Base-by-base conservation (phyloP, 805 yeast species). In the Metschnikowia lachancei region DNA sequence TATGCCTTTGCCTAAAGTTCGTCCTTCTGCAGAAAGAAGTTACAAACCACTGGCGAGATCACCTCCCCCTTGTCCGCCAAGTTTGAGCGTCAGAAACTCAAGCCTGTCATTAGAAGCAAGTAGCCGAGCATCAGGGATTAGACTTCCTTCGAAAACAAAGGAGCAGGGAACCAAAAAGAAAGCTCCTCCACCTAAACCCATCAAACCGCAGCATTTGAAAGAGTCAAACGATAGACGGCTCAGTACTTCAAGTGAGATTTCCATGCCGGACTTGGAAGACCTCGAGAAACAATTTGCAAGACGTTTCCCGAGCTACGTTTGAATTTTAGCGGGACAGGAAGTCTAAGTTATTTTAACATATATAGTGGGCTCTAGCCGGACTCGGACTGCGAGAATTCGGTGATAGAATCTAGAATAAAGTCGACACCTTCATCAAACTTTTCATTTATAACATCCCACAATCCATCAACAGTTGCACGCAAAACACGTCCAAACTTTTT, bases 401-500 rank as follows among this genome's bases (percentile, higher is more conserved):
- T 91, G 49, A 87, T 72, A 1, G 90, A 81, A 58, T 87, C 95
- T 52, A 84, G 66, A 33, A 92, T 80, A 60, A 89, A 91, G 59
- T 88, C 96, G 14, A 86, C 76, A 1, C 91, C 87, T 59, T 90
- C 97, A 26, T 85, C 89, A 54, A 87, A 87, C 60, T 90, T 74
- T 62, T 88, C 97, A 50, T 82, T 83, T 43, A 89, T 76, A 12
- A 88, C 80, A 50, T 85, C 86, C 67, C 81, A 84, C 48, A 91
- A 61, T 1, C 92, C 90, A 56, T 85, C 92, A 20, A 74, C 69
- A 36, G 82, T 81, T 5, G 94, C 78, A 56, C 83, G 81, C 43
- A 91, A 66, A 2, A 94, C 96, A 49, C 97, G 77, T 18, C 99
- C 99, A 60, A 83, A 89, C 65, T 90, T 92, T 65, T 87, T 82